Evolutionary conservation across 176 grass and related monocot species (phyloP), one percentile per base, ranked within the genome.

Genomic region (Carex kokanica): DNA sequence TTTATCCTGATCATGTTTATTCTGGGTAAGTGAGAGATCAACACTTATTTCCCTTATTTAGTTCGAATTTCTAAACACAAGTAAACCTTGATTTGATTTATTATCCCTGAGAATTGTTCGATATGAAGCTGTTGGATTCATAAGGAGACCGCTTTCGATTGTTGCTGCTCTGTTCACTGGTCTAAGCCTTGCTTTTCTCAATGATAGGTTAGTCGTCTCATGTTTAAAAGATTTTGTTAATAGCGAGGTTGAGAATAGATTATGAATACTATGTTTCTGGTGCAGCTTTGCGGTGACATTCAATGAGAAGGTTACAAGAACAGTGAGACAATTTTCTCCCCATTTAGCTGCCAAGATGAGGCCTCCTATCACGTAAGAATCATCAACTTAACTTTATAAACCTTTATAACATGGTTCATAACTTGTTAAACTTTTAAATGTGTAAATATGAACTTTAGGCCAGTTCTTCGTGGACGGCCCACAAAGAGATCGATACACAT

Each of bases 301-400:
- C 53, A 98, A 98, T 66, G 97, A 99, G 86, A 99, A 96, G 72
- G 89, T 94, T 23, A 99, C 97, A 54, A 89, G 91, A 83, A 93
- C 91, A 8, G 89, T 99, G 6, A 85, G 97, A 45, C 91, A 91
- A 41, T 96, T 99, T 80, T 99, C 97, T 83, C 97, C 97, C 86
- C 97, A 93, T 89, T 89, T 99, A 87, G 97, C 97, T 86, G 91
- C 93, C 84, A 99, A 99, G 85, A 89, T 99, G 97, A 93, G 93
- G 47, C 93, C 97, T 45, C 97, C 89, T 0, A 93, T 92, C 74
- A 81, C 85, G 97, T 99, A 65, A 85, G 87, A 62, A 53, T 69
- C 18, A 54, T 81, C 83, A 3, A 54, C 16, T 21, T 72, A 53
- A 51, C 81, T 72, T n/a, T 12, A 14, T 29, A n/a, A n/a, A 36